Conservation (phyloP, 1,139 yeast species). For the Kluyveromyces sp. region DNA sequence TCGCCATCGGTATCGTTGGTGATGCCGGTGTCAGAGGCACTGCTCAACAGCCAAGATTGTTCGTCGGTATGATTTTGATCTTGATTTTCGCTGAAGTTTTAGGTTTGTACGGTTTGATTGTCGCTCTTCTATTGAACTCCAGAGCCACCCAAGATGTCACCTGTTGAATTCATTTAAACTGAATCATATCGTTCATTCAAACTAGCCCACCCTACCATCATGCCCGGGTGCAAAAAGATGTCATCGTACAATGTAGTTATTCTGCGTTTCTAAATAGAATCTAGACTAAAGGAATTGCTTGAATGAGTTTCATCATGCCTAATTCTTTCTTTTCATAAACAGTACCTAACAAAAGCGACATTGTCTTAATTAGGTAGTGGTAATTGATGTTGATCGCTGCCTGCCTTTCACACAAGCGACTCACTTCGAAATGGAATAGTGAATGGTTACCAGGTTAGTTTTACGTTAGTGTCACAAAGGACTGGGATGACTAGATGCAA, state of each 20-base stretch:
- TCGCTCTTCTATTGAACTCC: constrained; percentile 36
- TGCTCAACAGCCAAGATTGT: constrained; percentile 93
- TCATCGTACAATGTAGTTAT: neutral
- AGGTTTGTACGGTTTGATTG: constrained; percentile 56
- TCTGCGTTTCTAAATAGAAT: neutral
- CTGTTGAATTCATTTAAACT: constrained; percentile 42
- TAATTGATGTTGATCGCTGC: too few relatives aligned
- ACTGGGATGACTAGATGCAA: too few relatives aligned
- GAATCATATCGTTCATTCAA: neutral
- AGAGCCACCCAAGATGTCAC: constrained; percentile 89
- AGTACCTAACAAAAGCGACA: neutral
- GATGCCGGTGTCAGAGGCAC: constrained; percentile 98
- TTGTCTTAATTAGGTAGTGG: too few relatives aligned
- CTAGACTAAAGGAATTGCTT: neutral
- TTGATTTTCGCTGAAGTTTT: constrained; percentile 98
- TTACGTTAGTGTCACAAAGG: too few relatives aligned
- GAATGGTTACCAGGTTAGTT: too few relatives aligned
- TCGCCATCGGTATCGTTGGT: constrained; percentile 97
- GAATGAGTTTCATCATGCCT: neutral
- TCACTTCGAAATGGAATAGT: neutral
- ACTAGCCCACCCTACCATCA: too few relatives aligned
- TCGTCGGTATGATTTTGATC: constrained; percentile 95
- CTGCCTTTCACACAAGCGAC: too few relatives aligned
- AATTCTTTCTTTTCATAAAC: neutral
- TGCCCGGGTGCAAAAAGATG: neutral